Evolutionary conservation across 768 basidiomycete genomes (phyloP).

Genomic region (Leccinum subtestaceum): DNA sequence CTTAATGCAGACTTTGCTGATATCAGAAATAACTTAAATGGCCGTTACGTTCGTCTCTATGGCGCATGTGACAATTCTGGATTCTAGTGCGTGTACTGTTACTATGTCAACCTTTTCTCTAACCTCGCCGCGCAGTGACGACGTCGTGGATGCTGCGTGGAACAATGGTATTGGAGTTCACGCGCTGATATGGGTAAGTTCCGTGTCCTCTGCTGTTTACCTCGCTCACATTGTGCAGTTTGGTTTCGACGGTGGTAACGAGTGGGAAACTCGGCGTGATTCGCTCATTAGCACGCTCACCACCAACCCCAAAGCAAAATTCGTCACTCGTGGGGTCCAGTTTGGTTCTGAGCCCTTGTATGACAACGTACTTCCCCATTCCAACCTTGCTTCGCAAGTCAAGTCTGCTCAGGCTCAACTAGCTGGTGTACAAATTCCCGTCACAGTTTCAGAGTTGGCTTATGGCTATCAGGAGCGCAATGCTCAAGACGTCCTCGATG

Average conservation of each 20-base stretch:
- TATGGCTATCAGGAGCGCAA: constrained; percentile 54
- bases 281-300: constrained; percentile 50
- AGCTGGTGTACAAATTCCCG: constrained; percentile 54
- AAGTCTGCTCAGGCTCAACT: constrained; percentile 46
- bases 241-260: constrained; percentile 37
- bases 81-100: constrained; percentile 34
- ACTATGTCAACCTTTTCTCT: constrained; percentile 15
- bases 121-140: constrained; percentile 37
- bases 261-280: constrained; percentile 56
- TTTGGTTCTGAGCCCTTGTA: constrained; percentile 72
- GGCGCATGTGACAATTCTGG: constrained; percentile 39
- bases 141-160: constrained; percentile 70
- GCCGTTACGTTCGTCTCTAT: constrained; percentile 61
- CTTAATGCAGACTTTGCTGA: constrained; percentile 56
- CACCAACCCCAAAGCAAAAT: constrained; percentile 60
- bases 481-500: constrained; percentile 52
- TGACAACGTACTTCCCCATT: constrained; percentile 52
- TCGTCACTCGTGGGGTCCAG: constrained; percentile 62
- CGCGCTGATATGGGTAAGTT: constrained; percentile 66
- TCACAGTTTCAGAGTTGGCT: constrained; percentile 67
- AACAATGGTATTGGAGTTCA: constrained; percentile 66
- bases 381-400: constrained; percentile 51
- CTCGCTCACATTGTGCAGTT: constrained; percentile 25
- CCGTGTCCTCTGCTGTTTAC: not conserved
- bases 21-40: constrained; percentile 55